Evolutionary conservation across 345 rosid species (phyloP).

Genomic region (Populus pruinosa): DNA sequence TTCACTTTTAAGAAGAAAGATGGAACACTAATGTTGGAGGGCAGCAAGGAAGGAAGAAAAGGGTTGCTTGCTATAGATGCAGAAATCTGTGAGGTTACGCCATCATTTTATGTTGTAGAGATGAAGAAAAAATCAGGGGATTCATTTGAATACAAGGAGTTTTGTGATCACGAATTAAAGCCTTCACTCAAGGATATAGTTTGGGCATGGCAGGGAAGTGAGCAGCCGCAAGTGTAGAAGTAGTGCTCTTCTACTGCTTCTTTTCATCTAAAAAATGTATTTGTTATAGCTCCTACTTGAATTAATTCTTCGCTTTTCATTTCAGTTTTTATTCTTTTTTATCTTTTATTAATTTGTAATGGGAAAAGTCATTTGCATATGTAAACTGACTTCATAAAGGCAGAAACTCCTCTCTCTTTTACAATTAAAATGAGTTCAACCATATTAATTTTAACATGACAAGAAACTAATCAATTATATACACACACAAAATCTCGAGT

Average conservation of each 20-base stretch:
- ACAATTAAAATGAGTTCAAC: too few species aligned
- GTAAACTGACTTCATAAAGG: too few species aligned
- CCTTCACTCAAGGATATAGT: slow-evolving; percentile 86
- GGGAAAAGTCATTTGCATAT: too few species aligned
- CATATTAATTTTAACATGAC: too few species aligned
- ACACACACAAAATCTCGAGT: too few species aligned
- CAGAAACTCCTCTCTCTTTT: too few species aligned
- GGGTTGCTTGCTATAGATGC: slow-evolving; percentile 73
- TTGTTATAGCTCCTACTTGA: too few species aligned
- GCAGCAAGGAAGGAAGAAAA: slow-evolving; percentile 69
- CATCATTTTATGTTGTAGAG: slow-evolving; percentile 69
- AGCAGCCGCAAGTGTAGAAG: slow-evolving; percentile 15
- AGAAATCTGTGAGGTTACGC: slow-evolving; percentile 70
- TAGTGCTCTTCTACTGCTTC: not conserved
- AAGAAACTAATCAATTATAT: too few species aligned
- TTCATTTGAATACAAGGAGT: slow-evolving; percentile 65
- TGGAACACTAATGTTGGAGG: slow-evolving; percentile 60
- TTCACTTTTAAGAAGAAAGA: slow-evolving; percentile 46
- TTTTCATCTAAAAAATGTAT: not conserved
- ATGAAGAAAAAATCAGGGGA: slow-evolving; percentile 71
- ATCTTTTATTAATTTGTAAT: too few species aligned
- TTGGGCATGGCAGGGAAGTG: slow-evolving; percentile 72
- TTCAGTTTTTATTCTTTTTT: too few species aligned
- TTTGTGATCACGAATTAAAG: slow-evolving; percentile 59
- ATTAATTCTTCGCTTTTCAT: too few species aligned